Evolutionary conservation across 352 stramenopile species (phyloP), one percentile per base, ranked within the genome.

Genomic region (Salisapilia sapeloensis): DNA sequence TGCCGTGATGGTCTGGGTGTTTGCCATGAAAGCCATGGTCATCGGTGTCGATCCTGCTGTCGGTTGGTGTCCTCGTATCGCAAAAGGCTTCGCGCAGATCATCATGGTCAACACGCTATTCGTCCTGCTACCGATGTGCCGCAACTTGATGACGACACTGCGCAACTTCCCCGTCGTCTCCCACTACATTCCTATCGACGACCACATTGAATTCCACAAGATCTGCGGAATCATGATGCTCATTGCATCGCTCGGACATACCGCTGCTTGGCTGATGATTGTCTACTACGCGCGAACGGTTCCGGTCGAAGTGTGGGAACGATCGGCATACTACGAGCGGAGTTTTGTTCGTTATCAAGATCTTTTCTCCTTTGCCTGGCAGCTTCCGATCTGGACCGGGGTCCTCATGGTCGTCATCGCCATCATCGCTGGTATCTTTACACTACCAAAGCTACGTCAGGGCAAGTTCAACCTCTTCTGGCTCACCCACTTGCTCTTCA

Each of bases 41-140:
- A 64, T 74, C 15, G 3, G 31, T 0, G 48, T 56, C 25, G 64
- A 80, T 33, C 44, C 60, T 6, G 69, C 63, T 0, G 60, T 77
- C 8, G 60, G 61, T 1, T 67, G 63, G 30, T 60, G 45, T 11
- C 51, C 63, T 4, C 52, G 60, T 1, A 53, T 82, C 41, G 70
- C 70, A 14, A 80, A 79, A 34, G 70, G 60, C 2, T 81, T 59
- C 28, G 63, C 70, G 3, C 64, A 86, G 38, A 54, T 84, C 35
- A 54, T 69, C 32, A 56, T 82, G 48, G 58, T 86, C 11, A 76
- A 83, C 44, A 77, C 65, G 13, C 54, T 67, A 29, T 82, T 76
- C 33, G 59, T 86, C 5, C 40, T 86, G 39, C 36, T 86, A 12
- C 64, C 71, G 2, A 77, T 86, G 57, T 84, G 71, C 19, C 64